These are phyloP conservation scores for Sordariomycetes sp. DNA, from an alignment of 2,329 filamentous ascomycete genomes.

Conservation along the genomic window DNA sequence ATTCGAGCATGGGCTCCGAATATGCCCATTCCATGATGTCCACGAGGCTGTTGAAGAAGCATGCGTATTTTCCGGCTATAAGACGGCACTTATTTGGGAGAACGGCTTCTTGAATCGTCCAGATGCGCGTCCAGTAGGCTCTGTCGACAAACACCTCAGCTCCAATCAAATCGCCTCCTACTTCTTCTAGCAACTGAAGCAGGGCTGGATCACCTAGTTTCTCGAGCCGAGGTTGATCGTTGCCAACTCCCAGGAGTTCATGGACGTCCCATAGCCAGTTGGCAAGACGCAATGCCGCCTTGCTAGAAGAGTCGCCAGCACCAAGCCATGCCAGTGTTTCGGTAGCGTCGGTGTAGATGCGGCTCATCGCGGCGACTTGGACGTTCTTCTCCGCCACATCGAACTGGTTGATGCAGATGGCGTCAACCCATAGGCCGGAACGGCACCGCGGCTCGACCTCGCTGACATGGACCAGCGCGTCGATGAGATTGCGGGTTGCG, in stretches of 20 bases:
- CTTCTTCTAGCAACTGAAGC: not conserved
- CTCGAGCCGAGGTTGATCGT: not conserved
- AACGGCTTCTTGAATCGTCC: not conserved
- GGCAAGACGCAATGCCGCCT: not conserved
- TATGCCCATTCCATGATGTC: not conserved
- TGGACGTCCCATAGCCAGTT: not conserved
- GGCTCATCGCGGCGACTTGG: not conserved
- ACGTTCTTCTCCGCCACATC: not conserved
- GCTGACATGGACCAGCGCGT: not conserved
- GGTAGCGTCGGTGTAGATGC: not conserved
- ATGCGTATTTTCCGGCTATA: not conserved
- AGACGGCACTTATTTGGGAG: not conserved
- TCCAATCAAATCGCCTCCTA: not conserved
- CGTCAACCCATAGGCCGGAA: conserved; percentile 11
- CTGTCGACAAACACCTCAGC: not conserved
- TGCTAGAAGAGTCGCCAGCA: not conserved
- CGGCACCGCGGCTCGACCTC: not conserved
- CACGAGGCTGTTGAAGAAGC: not conserved
- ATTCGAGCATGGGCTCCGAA: too few species aligned
- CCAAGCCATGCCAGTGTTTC: not conserved
- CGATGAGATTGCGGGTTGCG: not conserved
- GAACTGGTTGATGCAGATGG: conserved; percentile 5
- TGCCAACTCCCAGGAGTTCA: not conserved
- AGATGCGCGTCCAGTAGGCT: not conserved
- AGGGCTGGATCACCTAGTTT: not conserved